Evolutionary conservation across 208 protist species (phyloP).

Genomic region (Leishmania tropica): DNA sequence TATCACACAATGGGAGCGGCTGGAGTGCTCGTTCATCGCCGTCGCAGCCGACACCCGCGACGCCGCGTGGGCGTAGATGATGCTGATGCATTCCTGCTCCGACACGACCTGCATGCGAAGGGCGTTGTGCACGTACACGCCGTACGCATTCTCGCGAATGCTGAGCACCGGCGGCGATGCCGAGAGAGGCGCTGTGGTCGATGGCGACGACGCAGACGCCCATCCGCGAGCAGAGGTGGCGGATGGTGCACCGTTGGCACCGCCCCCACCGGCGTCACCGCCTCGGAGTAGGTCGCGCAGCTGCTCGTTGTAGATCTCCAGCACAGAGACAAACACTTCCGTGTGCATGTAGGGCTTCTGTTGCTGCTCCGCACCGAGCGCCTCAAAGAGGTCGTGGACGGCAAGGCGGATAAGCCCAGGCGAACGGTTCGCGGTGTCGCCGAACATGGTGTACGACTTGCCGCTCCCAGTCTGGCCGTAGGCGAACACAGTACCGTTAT

Average conservation of each 20-base stretch:
- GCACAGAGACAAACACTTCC: constrained; percentile 61
- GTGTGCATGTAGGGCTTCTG: constrained; percentile 38
- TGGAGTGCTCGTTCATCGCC: constrained; percentile 94
- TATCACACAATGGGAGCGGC: constrained; percentile 96
- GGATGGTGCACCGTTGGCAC: background rate
- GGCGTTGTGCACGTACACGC: constrained; percentile 87
- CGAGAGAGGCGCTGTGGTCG: background rate
- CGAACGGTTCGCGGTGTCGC: constrained; percentile 24
- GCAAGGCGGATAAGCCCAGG: constrained; percentile 52
- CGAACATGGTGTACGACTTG: constrained; percentile 88
- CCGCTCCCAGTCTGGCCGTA: constrained; percentile 91
- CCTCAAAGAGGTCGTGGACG: constrained; percentile 61
- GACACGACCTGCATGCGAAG: constrained; percentile 47
- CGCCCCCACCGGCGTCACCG: constrained; percentile 18
- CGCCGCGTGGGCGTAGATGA: constrained; percentile 60
- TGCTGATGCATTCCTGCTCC: constrained; percentile 56
- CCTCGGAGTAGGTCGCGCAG: constrained; percentile 70
- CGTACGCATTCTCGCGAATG: constrained; percentile 79
- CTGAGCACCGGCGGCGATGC: constrained; percentile 44
- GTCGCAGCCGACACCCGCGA: constrained; percentile 76
- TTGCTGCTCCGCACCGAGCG: constrained; percentile 45
- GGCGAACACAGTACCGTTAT: constrained; percentile 87
- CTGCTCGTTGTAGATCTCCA: constrained; percentile 90
- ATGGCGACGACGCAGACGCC: background rate
- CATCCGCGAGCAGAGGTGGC: background rate